A percentile compares a stretch with the other conserved stretches of the same genome.
phyloP scores from a whole-genome alignment of 257 asterid genomes.

The Oldenlandia corymbosa region DNA sequence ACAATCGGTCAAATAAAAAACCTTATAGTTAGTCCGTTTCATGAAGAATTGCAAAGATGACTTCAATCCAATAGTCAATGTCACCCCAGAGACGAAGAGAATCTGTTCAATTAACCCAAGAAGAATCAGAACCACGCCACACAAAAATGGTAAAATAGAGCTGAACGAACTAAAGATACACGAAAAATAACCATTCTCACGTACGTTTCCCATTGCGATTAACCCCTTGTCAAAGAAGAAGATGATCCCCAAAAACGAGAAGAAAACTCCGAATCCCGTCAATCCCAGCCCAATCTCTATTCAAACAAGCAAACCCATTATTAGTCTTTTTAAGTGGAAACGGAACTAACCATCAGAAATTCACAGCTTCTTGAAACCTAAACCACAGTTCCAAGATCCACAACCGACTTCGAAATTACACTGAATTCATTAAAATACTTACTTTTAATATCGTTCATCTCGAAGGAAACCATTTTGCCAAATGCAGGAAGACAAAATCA shows the following conservation, averaged over 20 bases:
- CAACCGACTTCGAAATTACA: too few relatives aligned
- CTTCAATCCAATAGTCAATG: conserved; percentile 77
- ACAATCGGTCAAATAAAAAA: conserved; percentile 15
- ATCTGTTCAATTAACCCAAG: conserved; percentile 49
- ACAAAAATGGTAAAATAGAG: conserved; percentile 7
- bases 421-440: too few relatives aligned
- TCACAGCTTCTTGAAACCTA: too few relatives aligned
- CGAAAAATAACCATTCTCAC: conserved; percentile 24
- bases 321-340: conserved; percentile 13
- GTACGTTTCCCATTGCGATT: conserved; percentile 94
- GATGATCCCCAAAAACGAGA: conserved; percentile 78
- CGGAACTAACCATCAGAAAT: background rate
- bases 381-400: too few relatives aligned
- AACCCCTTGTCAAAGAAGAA: conserved; percentile 92
- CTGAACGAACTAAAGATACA: conserved; percentile 8
- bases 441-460: conserved; percentile 84
- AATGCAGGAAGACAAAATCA: background rate
- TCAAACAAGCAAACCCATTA: conserved; percentile 16
- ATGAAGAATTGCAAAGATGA: conserved; percentile 84
- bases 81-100: conserved; percentile 93
- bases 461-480: conserved; percentile 62
- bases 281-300: conserved; percentile 95
- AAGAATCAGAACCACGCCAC: conserved; percentile 3
- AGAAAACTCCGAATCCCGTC: conserved; percentile 90
- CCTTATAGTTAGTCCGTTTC: conserved; percentile 89